Evolutionary conservation across 2,329 filamentous ascomycete species (phyloP).

Genomic region (Madurella fahalii): DNA sequence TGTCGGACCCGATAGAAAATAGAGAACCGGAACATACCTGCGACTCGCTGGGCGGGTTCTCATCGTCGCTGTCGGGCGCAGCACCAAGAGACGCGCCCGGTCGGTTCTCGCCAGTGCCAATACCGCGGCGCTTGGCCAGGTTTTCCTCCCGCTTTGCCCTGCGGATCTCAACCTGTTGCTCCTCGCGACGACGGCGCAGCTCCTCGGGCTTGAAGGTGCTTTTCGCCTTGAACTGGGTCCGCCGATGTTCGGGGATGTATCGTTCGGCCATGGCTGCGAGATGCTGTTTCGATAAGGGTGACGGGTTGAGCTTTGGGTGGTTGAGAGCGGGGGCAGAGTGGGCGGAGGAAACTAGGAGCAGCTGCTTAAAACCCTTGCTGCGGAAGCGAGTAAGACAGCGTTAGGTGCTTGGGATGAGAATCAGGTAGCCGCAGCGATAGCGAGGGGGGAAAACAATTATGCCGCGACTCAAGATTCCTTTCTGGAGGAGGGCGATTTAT

Average conservation of each 20-base stretch:
- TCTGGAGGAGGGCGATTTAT: conserved; percentile 6
- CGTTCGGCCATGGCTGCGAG: conserved; percentile 82
- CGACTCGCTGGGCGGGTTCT: conserved; percentile 87
- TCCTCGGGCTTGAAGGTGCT: conserved; percentile 99
- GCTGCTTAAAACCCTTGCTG: conserved; percentile 5
- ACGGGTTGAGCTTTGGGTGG: conserved; percentile 5
- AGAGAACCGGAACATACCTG: conserved; percentile 61
- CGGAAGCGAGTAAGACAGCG: neutral
- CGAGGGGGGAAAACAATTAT: neutral
- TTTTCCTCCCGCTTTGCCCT: conserved; percentile 99
- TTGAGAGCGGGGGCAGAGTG: neutral
- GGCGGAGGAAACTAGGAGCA: conserved; percentile 3
- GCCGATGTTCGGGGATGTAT: conserved; percentile 98
- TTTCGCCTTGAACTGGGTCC: conserved; percentile 99
- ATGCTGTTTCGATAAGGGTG: conserved; percentile 28
- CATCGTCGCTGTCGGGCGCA: conserved; percentile 95
- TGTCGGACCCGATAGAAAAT: conserved; percentile 14
- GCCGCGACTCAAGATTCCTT: neutral
- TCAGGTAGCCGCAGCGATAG: conserved; percentile 1
- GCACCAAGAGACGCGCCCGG: conserved; percentile 80
- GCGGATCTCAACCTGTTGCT: conserved; percentile 98
- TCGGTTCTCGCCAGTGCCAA: conserved; percentile 73
- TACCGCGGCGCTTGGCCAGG: conserved; percentile 94
- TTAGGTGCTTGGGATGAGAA: neutral
- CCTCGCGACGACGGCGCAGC: conserved; percentile 94